Base-by-base conservation (phyloP, 2,329 filamentous ascomycete genomes). In the Colletotrichum costaricense region DNA sequence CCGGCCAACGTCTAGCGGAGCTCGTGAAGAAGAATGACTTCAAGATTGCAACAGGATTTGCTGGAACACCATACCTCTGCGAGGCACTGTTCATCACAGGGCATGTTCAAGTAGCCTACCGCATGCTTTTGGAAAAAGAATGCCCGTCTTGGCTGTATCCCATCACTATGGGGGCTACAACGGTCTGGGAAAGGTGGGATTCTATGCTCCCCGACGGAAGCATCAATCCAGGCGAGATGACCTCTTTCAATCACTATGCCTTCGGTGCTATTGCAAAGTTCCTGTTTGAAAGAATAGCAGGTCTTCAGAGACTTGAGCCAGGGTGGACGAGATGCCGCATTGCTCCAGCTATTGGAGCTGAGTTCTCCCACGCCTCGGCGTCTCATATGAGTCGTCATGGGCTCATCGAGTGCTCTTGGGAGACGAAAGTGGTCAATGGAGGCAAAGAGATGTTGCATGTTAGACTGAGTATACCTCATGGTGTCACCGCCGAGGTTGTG, bases 121-220 rank as follows among this genome's bases (percentile, higher is more conserved):
- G 78, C 12, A 84, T 84, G 81, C 72, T 85, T 0, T 73, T 82
- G 5, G 76, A 83, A 24, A 78, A 78, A 2, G 70, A 77, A 3
- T 80, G 79, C 2, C 83, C 83, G 0, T 81, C 78, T 0, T 85
- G 83, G 84, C 76, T 80, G 2, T 85, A 85, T 42, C 81, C 80
- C 1, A 78, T 85, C 0, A 79, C 75, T 1, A 84, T 84, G 80
- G 81, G 80, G 7, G 82, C 80, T 0, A 86, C 84, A 0, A 85
- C 83, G 0, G 80, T 82, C 1, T 86, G 83, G 84, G 84, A 85
- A 75, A 79, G 84, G 5, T 85, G 83, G 84, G 81, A 86, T 26
- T 79, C 78, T 22, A 80, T 85, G 74, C 69, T 82, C 7, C 79
- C 81, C 0, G 79, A 85, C 65, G 82, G 82, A 0, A 77, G 69